Percentiles rank a stretch among this genome's conserved stretches.
Evolutionary conservation across 805 yeast species (phyloP).

Genomic region (Yarrowia sp.): DNA sequence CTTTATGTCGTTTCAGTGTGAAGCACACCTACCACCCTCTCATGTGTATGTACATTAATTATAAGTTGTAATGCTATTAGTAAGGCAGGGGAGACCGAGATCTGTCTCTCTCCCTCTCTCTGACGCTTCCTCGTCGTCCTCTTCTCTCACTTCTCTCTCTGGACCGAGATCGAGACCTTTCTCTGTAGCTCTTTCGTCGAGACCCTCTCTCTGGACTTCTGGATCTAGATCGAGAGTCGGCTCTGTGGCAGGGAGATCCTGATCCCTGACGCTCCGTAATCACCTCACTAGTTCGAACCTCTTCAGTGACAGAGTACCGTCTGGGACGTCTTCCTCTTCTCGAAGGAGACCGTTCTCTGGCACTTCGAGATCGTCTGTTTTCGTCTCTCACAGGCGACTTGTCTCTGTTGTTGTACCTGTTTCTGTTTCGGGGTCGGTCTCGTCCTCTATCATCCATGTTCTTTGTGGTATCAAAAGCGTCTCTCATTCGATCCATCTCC

Average conservation of each 20-base stretch:
- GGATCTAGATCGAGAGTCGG: constrained; percentile 19
- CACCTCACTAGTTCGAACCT: not conserved
- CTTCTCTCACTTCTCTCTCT: constrained; percentile 1
- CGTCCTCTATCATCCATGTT: constrained; percentile 25
- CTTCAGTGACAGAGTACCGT: constrained; percentile 21
- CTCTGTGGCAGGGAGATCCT: constrained; percentile 5
- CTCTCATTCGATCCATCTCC: constrained; percentile 30
- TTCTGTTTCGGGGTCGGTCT: constrained; percentile 13
- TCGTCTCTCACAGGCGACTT: constrained; percentile 22
- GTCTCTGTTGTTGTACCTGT: constrained; percentile 10
- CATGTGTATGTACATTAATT: not conserved
- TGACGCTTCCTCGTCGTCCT: constrained; percentile 6
- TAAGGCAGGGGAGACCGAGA: constrained; percentile 21
- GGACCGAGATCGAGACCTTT: constrained; percentile 10
- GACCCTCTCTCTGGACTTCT: constrained; percentile 22
- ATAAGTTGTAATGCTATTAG: not conserved
- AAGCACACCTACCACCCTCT: no score
- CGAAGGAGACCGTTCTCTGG: constrained; percentile 23
- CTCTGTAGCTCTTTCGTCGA: constrained; percentile 20
- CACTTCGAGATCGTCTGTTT: constrained; percentile 18
- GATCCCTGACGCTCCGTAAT: not conserved
- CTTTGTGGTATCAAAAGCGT: constrained; percentile 16
- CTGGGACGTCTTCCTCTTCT: constrained; percentile 26
- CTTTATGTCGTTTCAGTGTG: no score
- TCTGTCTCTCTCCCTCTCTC: constrained; percentile 9